Base-by-base conservation (phyloP, 164 flowering plant species). In the Tetracentron sinense region DNA sequence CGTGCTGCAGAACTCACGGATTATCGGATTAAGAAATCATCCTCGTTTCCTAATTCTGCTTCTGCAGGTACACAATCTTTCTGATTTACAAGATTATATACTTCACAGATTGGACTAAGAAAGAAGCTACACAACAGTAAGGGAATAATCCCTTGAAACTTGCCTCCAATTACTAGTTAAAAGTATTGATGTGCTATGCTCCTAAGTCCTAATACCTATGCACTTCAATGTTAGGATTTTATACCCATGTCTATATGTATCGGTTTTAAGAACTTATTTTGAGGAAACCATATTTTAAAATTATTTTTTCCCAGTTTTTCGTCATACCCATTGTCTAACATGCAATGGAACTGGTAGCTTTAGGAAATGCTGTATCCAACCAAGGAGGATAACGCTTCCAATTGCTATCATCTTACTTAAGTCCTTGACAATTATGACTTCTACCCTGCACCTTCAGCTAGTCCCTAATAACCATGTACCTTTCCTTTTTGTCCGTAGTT, bases 1-100 rank as follows among this genome's bases (percentile, higher is more conserved):
- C 93, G 99, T 67, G 97, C 97, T 26, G 97, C 99, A 44, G 99
- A 94, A 77, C 76, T 91, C 59, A 77, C 89, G 59, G 96, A 94
- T 76, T 89, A 81, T 71, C 85, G 74, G 51, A 56, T 77, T 48
- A 86, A 88, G 81, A 82, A 74, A 30, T 74, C 61, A 60, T 27
- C 52, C 35, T 62, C 75, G 23, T 28, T 26, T 61, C 42, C 66
- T 35, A 68, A 69, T 61, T 60, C 79, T 71, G 65, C 64, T 68
- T 68, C 81, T 54, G 57, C 70, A 74, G 93, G 92, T 83, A 74
- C 10, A 55, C 51, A 12, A 51, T 10, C 11, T 50, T 60, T 60
- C 50, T 60, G 23, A 25, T 33, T 12, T 42, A 25, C 22, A 20
- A 56, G 28, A 44, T 23, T 21, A 54, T 23, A 26, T 25, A 14